Conservation (phyloP, 129 eudicot genomes). For the Oenanthe sinensis region DNA sequence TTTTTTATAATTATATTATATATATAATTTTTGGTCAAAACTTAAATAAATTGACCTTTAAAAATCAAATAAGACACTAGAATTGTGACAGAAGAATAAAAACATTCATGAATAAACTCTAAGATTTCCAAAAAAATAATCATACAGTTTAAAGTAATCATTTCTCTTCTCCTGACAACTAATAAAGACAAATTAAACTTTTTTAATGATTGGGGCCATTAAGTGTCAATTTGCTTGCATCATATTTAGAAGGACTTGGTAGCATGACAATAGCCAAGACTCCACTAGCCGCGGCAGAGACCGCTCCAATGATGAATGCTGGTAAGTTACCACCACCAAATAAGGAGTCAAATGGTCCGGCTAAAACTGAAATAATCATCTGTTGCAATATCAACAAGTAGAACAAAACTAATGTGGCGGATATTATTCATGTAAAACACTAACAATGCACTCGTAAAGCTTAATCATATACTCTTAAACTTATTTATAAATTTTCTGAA, state of each 20-base stretch:
- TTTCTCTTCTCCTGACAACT: neutral
- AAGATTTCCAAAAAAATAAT: neutral
- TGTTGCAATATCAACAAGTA: slow-evolving; percentile 9
- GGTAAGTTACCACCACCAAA: slow-evolving; percentile 87
- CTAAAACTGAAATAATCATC: slow-evolving; percentile 56
- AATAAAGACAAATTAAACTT: neutral
- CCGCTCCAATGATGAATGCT: slow-evolving; percentile 58
- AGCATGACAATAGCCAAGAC: slow-evolving; percentile 38
- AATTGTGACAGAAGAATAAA: no score
- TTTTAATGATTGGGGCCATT: neutral
- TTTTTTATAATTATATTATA: no score
- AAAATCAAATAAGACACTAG: no score
- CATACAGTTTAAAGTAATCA: neutral
- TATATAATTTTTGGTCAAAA: no score
- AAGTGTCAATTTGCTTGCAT: neutral
- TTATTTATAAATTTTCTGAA: no score
- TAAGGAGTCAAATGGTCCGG: slow-evolving; percentile 62
- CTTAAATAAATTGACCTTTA: no score
- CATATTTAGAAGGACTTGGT: slow-evolving; percentile 41
- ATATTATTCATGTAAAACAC: no score
- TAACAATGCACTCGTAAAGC: no score
- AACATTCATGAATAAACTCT: neutral
- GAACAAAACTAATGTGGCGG: no score
- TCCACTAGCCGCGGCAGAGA: slow-evolving; percentile 50
- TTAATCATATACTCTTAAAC: no score